These are phyloP conservation scores for Penicillium corylophilum DNA, from an alignment of 2,329 filamentous ascomycete genomes.

Conservation along the genomic window DNA sequence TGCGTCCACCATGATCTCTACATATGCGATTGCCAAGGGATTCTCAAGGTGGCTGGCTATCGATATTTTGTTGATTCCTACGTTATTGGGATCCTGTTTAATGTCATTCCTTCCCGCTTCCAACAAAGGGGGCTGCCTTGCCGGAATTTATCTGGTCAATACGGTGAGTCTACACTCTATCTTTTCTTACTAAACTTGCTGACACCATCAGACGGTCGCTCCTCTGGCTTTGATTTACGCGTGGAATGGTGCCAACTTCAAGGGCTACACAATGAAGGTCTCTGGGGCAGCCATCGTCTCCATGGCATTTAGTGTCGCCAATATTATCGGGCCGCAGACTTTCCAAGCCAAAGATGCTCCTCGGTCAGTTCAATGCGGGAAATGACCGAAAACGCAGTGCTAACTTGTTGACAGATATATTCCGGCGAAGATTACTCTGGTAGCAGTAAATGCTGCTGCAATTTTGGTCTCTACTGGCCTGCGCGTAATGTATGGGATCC, in stretches of 20 bases:
- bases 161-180: slow-evolving; percentile 12
- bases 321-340: slow-evolving; percentile 41
- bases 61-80: slow-evolving; percentile 44
- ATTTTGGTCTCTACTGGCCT: slow-evolving; percentile 29
- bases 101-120: slow-evolving; percentile 36
- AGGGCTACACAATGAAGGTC: slow-evolving; percentile 48
- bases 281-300: slow-evolving; percentile 46
- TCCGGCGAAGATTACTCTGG: slow-evolving; percentile 41
- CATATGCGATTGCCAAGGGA: slow-evolving; percentile 40
- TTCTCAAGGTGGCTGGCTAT: slow-evolving; percentile 44
- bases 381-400: neutral
- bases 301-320: slow-evolving; percentile 42
- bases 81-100: slow-evolving; percentile 44
- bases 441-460: slow-evolving; percentile 32
- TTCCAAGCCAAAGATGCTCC: slow-evolving; percentile 47
- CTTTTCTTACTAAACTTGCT: slow-evolving; percentile 12
- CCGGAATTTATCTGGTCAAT: slow-evolving; percentile 43
- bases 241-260: slow-evolving; percentile 49
- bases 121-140: slow-evolving; percentile 44
- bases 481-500: slow-evolving; percentile 24
- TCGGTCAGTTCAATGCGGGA: slow-evolving; percentile 21
- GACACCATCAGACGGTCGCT: slow-evolving; percentile 35
- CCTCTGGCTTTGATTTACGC: slow-evolving; percentile 43
- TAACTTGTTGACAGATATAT: slow-evolving; percentile 22
- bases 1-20: slow-evolving; percentile 36